These are phyloP conservation scores for Glaciozyma antarctica DNA, from an alignment of 768 basidiomycete genomes.

Conservation along the genomic window DNA sequence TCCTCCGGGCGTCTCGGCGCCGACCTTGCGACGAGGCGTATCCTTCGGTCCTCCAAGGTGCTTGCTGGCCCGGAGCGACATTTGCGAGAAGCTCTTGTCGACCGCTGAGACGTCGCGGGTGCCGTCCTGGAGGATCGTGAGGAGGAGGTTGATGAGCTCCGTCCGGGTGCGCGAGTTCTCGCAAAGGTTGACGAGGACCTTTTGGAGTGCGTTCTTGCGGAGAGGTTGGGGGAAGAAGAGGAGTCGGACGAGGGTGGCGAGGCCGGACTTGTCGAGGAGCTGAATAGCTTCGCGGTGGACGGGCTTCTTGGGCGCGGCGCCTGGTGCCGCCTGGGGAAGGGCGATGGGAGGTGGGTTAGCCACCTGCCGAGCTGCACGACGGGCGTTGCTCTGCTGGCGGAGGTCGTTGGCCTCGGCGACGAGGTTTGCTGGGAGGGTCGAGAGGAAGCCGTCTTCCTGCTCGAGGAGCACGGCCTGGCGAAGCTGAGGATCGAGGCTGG, in stretches of 20 bases:
- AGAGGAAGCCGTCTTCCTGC: slow-evolving; percentile 66
- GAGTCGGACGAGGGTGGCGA: slow-evolving; percentile 79
- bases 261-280: slow-evolving; percentile 77
- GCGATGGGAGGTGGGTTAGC: background rate
- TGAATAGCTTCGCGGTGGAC: slow-evolving; percentile 63
- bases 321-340: background rate
- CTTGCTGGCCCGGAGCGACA: slow-evolving; percentile 56
- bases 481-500: slow-evolving; percentile 76
- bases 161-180: slow-evolving; percentile 85
- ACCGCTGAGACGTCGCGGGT: slow-evolving; percentile 79
- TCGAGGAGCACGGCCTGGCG: slow-evolving; percentile 86
- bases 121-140: slow-evolving; percentile 91
- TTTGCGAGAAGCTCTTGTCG: slow-evolving; percentile 85
- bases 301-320: slow-evolving; percentile 41
- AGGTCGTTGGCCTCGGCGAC: slow-evolving; percentile 70
- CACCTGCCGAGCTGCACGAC: background rate
- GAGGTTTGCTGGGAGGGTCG: slow-evolving; percentile 77
- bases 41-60: slow-evolving; percentile 17
- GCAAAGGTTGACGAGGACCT: slow-evolving; percentile 85
- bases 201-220: slow-evolving; percentile 73
- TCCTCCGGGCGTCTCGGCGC: slow-evolving; percentile 44
- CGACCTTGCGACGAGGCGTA: slow-evolving; percentile 36
- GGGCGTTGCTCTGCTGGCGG: slow-evolving; percentile 41
- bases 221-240: slow-evolving; percentile 93
- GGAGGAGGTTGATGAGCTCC: slow-evolving; percentile 84